Evolutionary conservation across 371 early-diverging fungal genomes (phyloP).

Genomic region (Umbelopsis sp.): DNA sequence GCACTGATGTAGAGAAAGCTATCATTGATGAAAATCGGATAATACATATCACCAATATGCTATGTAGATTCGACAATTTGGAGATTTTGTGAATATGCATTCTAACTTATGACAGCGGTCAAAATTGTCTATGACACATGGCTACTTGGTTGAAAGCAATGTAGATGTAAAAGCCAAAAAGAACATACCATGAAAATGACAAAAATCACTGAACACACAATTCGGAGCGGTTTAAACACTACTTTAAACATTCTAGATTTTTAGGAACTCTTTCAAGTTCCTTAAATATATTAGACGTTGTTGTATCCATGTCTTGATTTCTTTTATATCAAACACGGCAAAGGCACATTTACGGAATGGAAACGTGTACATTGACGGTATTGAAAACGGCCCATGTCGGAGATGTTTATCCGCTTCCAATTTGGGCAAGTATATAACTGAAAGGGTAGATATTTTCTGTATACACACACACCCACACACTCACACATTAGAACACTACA

Average conservation of each 20-base stretch:
- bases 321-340: too few relatives aligned
- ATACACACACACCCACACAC: too few relatives aligned
- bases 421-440: too few relatives aligned
- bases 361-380: too few relatives aligned
- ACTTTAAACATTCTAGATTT: background rate
- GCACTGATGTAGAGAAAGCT: too few relatives aligned
- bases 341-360: too few relatives aligned
- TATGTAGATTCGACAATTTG: constrained; percentile 31
- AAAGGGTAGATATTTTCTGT: too few relatives aligned
- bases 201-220: background rate
- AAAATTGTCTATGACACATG: constrained; percentile 65
- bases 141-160: constrained; percentile 68
- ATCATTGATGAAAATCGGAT: too few relatives aligned
- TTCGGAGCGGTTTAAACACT: background rate
- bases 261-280: background rate
- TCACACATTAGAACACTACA: too few relatives aligned
- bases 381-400: too few relatives aligned
- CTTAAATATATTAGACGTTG: background rate
- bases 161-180: constrained; percentile 21
- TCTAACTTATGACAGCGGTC: constrained; percentile 62
- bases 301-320: too few relatives aligned
- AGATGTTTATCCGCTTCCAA: too few relatives aligned
- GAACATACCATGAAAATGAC: constrained; percentile 44
- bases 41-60: background rate
- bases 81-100: constrained; percentile 54